These are phyloP conservation scores for Thraustochytrium striatum DNA, from an alignment of 352 stramenopile species.

Conservation along the genomic window DNA sequence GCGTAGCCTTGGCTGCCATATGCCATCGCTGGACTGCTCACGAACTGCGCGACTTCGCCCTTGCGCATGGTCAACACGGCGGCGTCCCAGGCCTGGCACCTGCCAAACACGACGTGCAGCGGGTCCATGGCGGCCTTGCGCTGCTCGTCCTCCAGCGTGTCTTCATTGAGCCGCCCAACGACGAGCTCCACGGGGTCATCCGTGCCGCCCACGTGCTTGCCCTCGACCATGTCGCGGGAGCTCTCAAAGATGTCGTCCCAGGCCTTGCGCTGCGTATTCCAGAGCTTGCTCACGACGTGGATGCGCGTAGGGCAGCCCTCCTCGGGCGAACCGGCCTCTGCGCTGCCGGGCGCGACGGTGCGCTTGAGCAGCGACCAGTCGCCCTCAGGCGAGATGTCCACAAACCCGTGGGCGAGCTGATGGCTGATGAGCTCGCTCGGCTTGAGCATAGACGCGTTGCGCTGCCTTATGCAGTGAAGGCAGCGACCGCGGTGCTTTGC, in stretches of 20 bases:
- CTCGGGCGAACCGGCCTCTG: neutral
- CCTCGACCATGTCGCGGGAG: slow-evolving; percentile 16
- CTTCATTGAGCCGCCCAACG: slow-evolving; percentile 4
- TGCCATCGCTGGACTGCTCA: neutral
- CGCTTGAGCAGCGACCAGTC: slow-evolving; percentile 24
- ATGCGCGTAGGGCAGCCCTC: slow-evolving; percentile 1
- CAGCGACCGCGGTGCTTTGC: neutral
- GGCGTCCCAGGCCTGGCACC: slow-evolving; percentile 18
- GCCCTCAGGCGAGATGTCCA: slow-evolving; percentile 12
- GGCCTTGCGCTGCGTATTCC: neutral
- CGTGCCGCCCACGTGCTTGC: slow-evolving; percentile 34
- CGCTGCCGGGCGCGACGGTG: neutral
- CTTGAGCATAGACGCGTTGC: neutral
- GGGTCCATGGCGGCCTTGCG: slow-evolving; percentile 15
- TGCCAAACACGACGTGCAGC: neutral
- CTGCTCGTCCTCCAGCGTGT: slow-evolving; percentile 7
- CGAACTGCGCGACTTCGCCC: slow-evolving; percentile 16
- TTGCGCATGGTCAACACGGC: slow-evolving; percentile 8
- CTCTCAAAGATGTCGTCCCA: slow-evolving; percentile 41
- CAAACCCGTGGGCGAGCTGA: slow-evolving; percentile 24
- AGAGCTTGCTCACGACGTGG: slow-evolving; percentile 9
- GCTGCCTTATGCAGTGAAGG: neutral
- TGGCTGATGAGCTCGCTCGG: neutral
- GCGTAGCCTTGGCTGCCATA: slow-evolving; percentile 20
- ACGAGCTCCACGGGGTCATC: slow-evolving; percentile 32